These are phyloP conservation scores for Chalciporus pseudorubinellus DNA, from an alignment of 768 basidiomycete species.

Conservation along the genomic window DNA sequence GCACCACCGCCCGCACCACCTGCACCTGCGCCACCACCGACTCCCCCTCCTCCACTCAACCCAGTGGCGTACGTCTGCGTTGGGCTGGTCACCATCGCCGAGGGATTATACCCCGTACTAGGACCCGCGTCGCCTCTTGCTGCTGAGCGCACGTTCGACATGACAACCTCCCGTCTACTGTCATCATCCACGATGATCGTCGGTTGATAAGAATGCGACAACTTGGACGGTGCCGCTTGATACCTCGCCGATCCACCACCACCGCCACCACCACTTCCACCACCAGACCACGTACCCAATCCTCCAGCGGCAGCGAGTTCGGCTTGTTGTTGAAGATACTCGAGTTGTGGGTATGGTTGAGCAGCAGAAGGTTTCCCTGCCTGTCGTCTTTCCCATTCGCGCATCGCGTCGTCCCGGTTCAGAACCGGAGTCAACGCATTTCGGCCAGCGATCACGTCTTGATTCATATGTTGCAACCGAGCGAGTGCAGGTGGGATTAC, in stretches of 20 bases:
- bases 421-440: constrained; percentile 91
- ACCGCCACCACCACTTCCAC: constrained; percentile 14
- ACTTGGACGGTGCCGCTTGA: constrained; percentile 36
- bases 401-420: constrained; percentile 91
- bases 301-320: constrained; percentile 71
- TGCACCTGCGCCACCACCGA: background rate
- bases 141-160: constrained; percentile 73
- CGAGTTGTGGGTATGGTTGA: constrained; percentile 85
- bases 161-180: constrained; percentile 72
- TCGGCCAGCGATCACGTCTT: constrained; percentile 66
- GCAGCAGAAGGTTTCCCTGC: constrained; percentile 67
- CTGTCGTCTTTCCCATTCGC: constrained; percentile 94
- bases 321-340: constrained; percentile 91
- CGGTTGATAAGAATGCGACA: constrained; percentile 43
- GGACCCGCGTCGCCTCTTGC: constrained; percentile 49
- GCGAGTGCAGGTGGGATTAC: constrained; percentile 93
- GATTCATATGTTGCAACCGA: constrained; percentile 84
- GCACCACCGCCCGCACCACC: background rate
- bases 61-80: constrained; percentile 65
- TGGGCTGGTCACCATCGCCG: constrained; percentile 67
- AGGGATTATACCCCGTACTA: constrained; percentile 41
- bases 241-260: constrained; percentile 39
- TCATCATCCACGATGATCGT: constrained; percentile 66
- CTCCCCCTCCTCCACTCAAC: background rate
- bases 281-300: constrained; percentile 51